Percentiles rank a stretch among this genome's conserved stretches.
phyloP scores from a whole-genome alignment of 2,329 filamentous ascomycete genomes.

The Fusarium pilosicola region DNA sequence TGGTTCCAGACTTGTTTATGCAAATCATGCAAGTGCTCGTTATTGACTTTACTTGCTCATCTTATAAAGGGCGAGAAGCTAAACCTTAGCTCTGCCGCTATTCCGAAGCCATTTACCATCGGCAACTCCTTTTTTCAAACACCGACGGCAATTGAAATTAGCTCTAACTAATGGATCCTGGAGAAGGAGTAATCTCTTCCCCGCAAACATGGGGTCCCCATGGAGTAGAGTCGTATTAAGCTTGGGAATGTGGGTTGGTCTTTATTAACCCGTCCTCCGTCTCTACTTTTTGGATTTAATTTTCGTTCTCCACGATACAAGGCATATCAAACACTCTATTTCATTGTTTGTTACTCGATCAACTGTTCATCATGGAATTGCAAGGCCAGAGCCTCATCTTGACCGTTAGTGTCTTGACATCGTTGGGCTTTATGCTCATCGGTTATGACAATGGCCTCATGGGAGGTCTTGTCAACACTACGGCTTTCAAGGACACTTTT shows the following conservation, averaged over 20 bases:
- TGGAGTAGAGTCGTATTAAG: background rate
- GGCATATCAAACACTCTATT: background rate
- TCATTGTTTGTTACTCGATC: too few relatives aligned
- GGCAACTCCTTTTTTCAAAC: conserved; percentile 3
- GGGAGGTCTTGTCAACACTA: conserved; percentile 54
- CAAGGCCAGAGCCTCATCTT: conserved; percentile 52
- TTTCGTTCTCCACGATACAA: background rate
- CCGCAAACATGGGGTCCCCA: conserved; percentile 28
- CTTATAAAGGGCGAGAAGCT: conserved; percentile 4
- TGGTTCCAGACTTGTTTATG: background rate
- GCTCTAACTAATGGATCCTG: background rate
- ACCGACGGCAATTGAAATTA: conserved; percentile 21
- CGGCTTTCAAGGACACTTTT: conserved; percentile 55
- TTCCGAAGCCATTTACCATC: background rate
- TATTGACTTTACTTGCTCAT: background rate
- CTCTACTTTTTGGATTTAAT: background rate
- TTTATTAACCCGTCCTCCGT: conserved; percentile 18
- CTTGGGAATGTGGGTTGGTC: background rate
- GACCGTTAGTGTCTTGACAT: conserved; percentile 56
- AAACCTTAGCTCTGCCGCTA: conserved; percentile 3
- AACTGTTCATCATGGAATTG: conserved; percentile 17
- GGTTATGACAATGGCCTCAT: conserved; percentile 59
- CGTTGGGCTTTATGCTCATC: conserved; percentile 59
- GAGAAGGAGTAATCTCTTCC: conserved; percentile 2
- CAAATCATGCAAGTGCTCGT: background rate